Base-by-base conservation (phyloP, 306 rosid species). In the Quercus aquifolioides region DNA sequence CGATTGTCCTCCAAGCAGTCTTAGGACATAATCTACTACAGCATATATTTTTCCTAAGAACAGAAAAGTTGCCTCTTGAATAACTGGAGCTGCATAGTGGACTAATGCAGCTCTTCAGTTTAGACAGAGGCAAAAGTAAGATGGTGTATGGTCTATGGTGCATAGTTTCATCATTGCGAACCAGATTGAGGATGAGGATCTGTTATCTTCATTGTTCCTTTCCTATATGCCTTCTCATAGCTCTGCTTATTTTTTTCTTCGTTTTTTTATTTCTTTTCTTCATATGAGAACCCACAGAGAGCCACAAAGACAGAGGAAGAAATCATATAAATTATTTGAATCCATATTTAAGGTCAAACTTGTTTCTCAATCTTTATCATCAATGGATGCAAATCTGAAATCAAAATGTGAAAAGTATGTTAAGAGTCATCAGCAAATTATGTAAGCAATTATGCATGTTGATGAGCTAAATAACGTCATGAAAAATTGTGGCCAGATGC, bases 1-100 rank as follows among this genome's bases (percentile, higher is more conserved):
- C 55, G 19, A 35, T 14, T 55, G 71, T 58, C 63, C 82, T 46
- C 71, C 71, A 43, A 58, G 71, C 70, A 11, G 76, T 23, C 81
- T 70, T 41, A 41, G 76, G 51, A 26, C 71, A 57, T 43, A 43
- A 41, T 59, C 35, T 18, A 64, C 35, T 11, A 55, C 30, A 18
- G 60, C 73, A 18, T 31, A 3, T 33, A 35, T 55, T 17, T 21
- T 28, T 25, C 71, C 23, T 21, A 23, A 41, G 56, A 28, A 3
- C 35, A 1, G 14, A 7, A 7, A 5, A 3, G 15, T 43, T 46
- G 64, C 57, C 49, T 26, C 71, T 59, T 20, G 64, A 33, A n/a
- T 9, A 68, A 68, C 25, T 19, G 72, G 49, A 35, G 14, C 15
- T 19, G 72, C 23, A 35, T 6, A 68, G 72, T 4, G 72, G 51